phyloP scores from a whole-genome alignment of 768 basidiomycete genomes.

The Phlegmacium glaucopus region DNA sequence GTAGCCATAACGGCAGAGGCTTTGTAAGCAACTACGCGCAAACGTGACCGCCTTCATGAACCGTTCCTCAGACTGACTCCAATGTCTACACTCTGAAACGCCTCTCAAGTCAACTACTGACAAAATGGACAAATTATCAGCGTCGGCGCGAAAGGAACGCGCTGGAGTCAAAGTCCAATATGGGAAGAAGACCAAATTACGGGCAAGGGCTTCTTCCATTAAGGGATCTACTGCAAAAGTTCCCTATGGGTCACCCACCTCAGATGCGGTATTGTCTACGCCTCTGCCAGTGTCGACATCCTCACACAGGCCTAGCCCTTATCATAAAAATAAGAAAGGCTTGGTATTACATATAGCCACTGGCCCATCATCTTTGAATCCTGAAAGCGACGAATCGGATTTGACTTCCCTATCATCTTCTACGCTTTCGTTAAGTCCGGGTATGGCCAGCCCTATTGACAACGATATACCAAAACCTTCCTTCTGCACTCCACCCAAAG shows the following conservation, averaged over 20 bases:
- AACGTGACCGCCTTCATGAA: no score
- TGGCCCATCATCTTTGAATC: neutral
- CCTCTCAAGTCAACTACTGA: constrained; percentile 31
- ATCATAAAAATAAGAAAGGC: neutral
- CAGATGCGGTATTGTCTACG: neutral
- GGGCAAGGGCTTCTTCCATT: neutral
- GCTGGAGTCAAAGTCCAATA: neutral
- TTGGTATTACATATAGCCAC: neutral
- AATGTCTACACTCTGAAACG: constrained; percentile 16
- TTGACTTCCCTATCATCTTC: constrained; percentile 14
- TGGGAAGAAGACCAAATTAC: constrained; percentile 2
- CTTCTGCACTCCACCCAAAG: neutral
- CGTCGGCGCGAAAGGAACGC: constrained; percentile 1
- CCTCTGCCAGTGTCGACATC: neutral
- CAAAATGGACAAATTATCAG: neutral
- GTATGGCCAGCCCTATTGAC: neutral
- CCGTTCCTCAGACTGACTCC: no score
- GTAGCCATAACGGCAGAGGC: no score
- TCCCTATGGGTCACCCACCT: neutral
- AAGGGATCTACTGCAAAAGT: neutral
- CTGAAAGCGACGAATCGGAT: constrained; percentile 10
- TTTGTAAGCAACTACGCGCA: no score
- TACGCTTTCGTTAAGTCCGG: constrained; percentile 1
- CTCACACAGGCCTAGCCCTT: neutral
- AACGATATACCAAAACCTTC: neutral